Conservation (phyloP, 2,329 filamentous ascomycete genomes). For the Pseudocercospora fuligena region DNA sequence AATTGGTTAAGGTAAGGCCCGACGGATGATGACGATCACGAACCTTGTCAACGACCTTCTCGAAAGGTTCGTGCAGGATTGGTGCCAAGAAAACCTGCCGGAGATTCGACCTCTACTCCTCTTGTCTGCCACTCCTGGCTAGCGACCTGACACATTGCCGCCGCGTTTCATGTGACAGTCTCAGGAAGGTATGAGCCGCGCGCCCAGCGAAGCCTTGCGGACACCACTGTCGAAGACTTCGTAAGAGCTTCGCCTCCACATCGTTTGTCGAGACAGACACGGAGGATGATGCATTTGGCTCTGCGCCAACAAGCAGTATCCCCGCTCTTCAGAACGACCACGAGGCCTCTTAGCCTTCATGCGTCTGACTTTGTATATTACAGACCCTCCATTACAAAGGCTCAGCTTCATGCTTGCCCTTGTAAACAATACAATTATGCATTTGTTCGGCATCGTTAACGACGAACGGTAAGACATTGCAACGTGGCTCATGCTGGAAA, state of each 20-base stretch:
- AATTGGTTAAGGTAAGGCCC: background rate
- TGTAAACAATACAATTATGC: conserved; percentile 7
- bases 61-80: background rate
- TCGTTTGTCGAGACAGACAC: background rate
- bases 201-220: background rate
- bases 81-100: background rate
- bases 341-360: background rate
- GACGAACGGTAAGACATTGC: background rate
- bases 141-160: background rate
- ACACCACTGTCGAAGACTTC: background rate
- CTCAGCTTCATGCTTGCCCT: background rate
- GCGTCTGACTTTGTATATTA: background rate
- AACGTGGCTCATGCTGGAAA: background rate
- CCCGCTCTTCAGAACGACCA: background rate
- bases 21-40: background rate
- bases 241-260: background rate
- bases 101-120: background rate
- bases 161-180: background rate
- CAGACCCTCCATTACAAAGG: background rate
- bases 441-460: background rate
- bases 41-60: background rate
- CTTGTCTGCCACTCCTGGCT: background rate
- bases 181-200: background rate
- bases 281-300: background rate
- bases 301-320: background rate